phyloP scores from a whole-genome alignment of 441 rosid genomes.

The Omphalea diandra region DNA sequence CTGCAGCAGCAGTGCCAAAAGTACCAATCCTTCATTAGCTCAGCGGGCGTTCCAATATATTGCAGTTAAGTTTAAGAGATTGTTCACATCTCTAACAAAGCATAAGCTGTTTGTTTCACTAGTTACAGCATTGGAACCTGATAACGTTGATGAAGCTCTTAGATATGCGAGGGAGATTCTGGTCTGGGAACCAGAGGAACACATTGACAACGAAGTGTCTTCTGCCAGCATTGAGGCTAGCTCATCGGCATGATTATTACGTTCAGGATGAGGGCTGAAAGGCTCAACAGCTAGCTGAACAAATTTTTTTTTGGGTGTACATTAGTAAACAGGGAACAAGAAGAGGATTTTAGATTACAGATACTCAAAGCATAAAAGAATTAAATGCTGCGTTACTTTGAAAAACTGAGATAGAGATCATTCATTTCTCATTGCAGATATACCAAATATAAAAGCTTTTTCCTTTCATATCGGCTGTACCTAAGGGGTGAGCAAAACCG shows the following conservation, averaged over 20 bases:
- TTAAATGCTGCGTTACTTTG: neutral
- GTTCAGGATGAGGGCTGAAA: neutral
- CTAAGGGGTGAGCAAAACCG: no score
- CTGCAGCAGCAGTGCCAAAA: conserved; percentile 42
- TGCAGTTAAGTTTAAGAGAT: conserved; percentile 81
- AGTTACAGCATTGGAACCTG: conserved; percentile 72
- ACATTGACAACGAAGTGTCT: conserved; percentile 46
- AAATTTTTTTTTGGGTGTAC: no score
- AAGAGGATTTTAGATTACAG: neutral
- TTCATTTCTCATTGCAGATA: no score
- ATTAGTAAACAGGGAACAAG: no score
- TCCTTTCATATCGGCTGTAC: no score
- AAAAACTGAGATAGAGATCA: no score
- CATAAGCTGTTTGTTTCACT: conserved; percentile 61
- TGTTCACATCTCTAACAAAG: conserved; percentile 64
- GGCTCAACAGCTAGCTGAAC: no score
- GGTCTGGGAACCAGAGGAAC: conserved; percentile 76
- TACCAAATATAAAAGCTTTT: no score
- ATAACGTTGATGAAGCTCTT: conserved; percentile 59
- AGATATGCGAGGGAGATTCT: conserved; percentile 85
- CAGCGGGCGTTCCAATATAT: conserved; percentile 78
- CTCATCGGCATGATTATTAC: conserved; percentile 36
- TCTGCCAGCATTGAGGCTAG: conserved; percentile 57
- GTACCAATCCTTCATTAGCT: conserved; percentile 60
- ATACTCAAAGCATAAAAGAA: conserved; percentile 1